These are phyloP conservation scores for Coccinonectria pachysandricola DNA, from an alignment of 2,329 filamentous ascomycete species.

Conservation along the genomic window DNA sequence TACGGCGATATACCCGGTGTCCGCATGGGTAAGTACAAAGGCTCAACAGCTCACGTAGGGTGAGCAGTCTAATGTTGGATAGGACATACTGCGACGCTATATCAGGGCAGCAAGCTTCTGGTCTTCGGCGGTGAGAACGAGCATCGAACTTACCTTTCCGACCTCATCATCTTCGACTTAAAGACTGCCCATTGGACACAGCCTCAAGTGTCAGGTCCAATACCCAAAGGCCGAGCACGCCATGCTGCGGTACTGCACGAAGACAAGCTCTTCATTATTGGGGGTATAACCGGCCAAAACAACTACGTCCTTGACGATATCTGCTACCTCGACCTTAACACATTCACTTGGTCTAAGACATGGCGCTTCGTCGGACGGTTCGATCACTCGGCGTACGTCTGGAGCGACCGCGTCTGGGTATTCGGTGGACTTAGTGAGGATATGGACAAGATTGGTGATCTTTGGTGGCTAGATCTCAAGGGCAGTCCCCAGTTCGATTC, in stretches of 20 bases:
- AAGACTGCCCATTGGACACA: constrained; percentile 93
- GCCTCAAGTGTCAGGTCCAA: constrained; percentile 71
- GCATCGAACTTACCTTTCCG: constrained; percentile 87
- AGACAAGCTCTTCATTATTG: constrained; percentile 91
- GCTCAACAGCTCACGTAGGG: too few relatives aligned
- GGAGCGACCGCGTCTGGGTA: constrained; percentile 86
- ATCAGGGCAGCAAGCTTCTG: constrained; percentile 88
- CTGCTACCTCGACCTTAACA: constrained; percentile 92
- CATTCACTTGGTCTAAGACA: constrained; percentile 91
- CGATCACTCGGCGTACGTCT: constrained; percentile 91
- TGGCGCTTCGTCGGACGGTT: constrained; percentile 95
- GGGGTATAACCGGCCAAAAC: constrained; percentile 88
- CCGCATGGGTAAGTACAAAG: constrained; percentile 71
- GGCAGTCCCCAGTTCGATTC: constrained; percentile 78
- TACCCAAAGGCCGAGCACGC: constrained; percentile 81
- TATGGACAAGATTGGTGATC: constrained; percentile 92
- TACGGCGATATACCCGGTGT: constrained; percentile 97
- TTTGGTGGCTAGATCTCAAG: constrained; percentile 96
- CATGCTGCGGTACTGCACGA: constrained; percentile 93
- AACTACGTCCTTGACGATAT: constrained; percentile 92
- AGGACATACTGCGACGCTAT: constrained; percentile 92
- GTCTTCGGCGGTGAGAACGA: constrained; percentile 98
- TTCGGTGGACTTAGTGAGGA: constrained; percentile 91
- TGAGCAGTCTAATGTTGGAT: too few relatives aligned
- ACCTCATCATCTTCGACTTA: constrained; percentile 92